Evolutionary conservation across 352 stramenopile species (phyloP).

Genomic region (Phytophthora brassicae): DNA sequence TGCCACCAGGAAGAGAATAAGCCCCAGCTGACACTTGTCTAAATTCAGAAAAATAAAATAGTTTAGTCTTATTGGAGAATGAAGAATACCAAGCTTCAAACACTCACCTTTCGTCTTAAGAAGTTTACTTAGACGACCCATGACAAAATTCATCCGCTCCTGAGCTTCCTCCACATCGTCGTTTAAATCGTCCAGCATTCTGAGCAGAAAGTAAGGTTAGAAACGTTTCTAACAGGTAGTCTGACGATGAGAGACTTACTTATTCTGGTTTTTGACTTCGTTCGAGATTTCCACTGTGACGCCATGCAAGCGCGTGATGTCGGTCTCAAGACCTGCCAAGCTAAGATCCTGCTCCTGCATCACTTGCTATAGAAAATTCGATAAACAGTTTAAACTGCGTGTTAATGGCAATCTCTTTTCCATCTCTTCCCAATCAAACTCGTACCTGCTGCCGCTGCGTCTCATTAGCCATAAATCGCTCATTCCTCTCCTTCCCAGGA

Average conservation of each 20-base stretch:
- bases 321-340: conserved; percentile 55
- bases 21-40: conserved; percentile 80
- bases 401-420: background rate
- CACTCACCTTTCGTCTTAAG: conserved; percentile 79
- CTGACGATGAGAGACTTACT: conserved; percentile 32
- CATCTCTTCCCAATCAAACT: background rate
- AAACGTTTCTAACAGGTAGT: background rate
- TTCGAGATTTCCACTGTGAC: conserved; percentile 75
- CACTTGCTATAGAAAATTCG: conserved; percentile 46
- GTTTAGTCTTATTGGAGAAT: background rate
- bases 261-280: conserved; percentile 77
- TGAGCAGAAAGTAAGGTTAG: conserved; percentile 22
- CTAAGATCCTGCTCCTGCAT: conserved; percentile 70
- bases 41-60: conserved; percentile 1
- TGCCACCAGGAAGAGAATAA: conserved; percentile 70
- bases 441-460: conserved; percentile 52
- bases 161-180: conserved; percentile 75
- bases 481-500: conserved; percentile 43
- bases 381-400: background rate
- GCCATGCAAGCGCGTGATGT: conserved; percentile 56
- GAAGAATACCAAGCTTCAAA: background rate
- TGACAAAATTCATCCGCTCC: conserved; percentile 85
- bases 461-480: conserved; percentile 59
- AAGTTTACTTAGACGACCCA: conserved; percentile 71
- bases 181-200: conserved; percentile 76